phyloP scores from a whole-genome alignment of 2,329 filamentous ascomycete species.

The Pseudogymnoascus pannorum region DNA sequence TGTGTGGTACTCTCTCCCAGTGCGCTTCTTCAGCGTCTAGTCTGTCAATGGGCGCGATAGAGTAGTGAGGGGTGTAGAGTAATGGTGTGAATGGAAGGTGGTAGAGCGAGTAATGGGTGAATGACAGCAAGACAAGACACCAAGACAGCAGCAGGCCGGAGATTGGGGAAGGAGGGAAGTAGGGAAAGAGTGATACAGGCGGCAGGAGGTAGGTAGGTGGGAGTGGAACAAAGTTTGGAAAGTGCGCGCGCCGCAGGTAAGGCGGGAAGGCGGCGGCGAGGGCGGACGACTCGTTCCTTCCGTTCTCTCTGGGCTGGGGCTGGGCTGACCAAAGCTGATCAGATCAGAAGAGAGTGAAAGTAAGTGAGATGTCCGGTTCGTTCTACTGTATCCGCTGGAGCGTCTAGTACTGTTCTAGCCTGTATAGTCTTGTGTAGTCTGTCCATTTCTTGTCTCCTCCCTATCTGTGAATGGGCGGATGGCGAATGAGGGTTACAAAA shows the following conservation, averaged over 20 bases:
- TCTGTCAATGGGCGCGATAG: background rate
- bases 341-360: too few relatives aligned
- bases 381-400: background rate
- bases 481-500: background rate
- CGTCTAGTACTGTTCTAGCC: background rate
- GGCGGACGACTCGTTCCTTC: background rate
- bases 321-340: too few relatives aligned
- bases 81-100: background rate
- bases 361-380: too few relatives aligned
- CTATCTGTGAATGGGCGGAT: background rate
- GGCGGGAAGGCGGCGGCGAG: background rate
- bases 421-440: background rate
- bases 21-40: background rate
- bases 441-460: too few relatives aligned
- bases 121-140: background rate
- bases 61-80: background rate
- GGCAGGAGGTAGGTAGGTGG: background rate
- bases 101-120: background rate
- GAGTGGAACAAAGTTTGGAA: background rate
- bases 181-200: background rate
- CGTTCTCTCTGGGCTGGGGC: too few relatives aligned
- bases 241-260: background rate
- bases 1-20: background rate
- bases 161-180: background rate
- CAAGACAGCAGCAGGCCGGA: background rate